Base-by-base conservation (phyloP, 2,329 filamentous ascomycete genomes). In the Scedosporium minutisporum region DNA sequence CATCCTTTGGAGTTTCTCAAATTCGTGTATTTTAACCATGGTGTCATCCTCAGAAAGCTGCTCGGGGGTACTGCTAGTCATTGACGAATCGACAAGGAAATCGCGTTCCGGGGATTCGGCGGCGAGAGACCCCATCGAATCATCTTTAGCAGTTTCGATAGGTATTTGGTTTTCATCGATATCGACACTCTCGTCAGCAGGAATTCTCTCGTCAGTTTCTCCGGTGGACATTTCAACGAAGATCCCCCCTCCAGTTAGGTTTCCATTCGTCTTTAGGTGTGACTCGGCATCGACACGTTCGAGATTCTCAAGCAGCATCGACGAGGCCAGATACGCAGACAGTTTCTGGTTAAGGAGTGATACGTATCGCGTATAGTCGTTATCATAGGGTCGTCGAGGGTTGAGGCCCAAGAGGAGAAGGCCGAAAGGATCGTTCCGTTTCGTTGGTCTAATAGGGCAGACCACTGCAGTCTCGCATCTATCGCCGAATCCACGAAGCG, bases 201-300 rank as follows among this genome's bases (percentile, higher is more conserved):
- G 18, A 9, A 95, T 79, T 70, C 93, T 88, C 71, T 90, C 83
- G 0, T 88, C 10, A 10, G 33, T 38, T 12, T 38, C 90, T 3
- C 93, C 80, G 68, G 91, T 87, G 66, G 91, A 88, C 2, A 88
- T 85, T 71, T 95, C 90, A 64, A 90, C 76, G 1, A 89, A 89
- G 9, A 90, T 90, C 33, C 91, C 78, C 62, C 84, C 85, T 21
- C 90, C 90, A 1, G 89, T 90, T 23, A 23, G 23, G 23, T 23
- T 55, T 12, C 51, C 51, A 27, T 55, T 55, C 51, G 4, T n/a
- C 12, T 27, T 27, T 16, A 16, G 51, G 51, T 55, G 51, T 23
- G 18, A 55, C 12, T 27, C 18, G 12, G 51, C 12, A 6, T 23
- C 7, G 4, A 23, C 12, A 6, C 12, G 25, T 16, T 33, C 44